phyloP scores from a whole-genome alignment of 345 rosid genomes.

The Lenwebbia sp. region DNA sequence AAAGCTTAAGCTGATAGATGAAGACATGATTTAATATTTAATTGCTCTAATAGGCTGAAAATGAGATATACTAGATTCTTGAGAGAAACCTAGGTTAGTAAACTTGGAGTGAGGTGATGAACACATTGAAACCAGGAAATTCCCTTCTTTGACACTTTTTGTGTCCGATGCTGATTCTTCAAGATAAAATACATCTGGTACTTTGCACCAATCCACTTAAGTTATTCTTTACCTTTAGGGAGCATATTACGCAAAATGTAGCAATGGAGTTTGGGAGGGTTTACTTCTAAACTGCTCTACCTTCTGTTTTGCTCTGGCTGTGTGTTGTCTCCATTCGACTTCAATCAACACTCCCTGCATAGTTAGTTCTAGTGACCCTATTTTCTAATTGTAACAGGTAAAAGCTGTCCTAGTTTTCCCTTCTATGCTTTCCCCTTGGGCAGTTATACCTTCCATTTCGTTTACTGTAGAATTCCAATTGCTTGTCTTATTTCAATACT shows the following conservation, averaged over 20 bases:
- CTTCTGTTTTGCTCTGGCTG: neutral
- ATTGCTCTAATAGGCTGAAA: too few species aligned
- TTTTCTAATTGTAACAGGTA: neutral
- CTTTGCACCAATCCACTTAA: neutral
- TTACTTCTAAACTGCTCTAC: neutral
- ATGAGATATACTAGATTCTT: neutral
- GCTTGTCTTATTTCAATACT: neutral
- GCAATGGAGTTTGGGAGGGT: neutral
- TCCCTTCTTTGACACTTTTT: neutral
- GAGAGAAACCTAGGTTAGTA: neutral
- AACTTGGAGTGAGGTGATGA: neutral
- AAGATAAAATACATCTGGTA: neutral
- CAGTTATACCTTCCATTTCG: neutral
- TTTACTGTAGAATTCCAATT: neutral
- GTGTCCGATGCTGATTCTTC: neutral
- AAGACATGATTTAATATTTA: too few species aligned
- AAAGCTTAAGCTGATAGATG: too few species aligned
- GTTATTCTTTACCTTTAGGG: neutral
- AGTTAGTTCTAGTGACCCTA: neutral
- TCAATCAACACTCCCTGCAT: neutral
- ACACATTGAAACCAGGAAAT: neutral
- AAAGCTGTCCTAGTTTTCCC: neutral
- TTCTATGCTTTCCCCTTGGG: neutral
- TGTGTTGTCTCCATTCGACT: neutral
- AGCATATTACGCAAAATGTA: neutral